Evolutionary conservation across 2,329 filamentous ascomycete species (phyloP), one percentile per base, ranked within the genome.

Genomic region (Cordyceps militaris): DNA sequence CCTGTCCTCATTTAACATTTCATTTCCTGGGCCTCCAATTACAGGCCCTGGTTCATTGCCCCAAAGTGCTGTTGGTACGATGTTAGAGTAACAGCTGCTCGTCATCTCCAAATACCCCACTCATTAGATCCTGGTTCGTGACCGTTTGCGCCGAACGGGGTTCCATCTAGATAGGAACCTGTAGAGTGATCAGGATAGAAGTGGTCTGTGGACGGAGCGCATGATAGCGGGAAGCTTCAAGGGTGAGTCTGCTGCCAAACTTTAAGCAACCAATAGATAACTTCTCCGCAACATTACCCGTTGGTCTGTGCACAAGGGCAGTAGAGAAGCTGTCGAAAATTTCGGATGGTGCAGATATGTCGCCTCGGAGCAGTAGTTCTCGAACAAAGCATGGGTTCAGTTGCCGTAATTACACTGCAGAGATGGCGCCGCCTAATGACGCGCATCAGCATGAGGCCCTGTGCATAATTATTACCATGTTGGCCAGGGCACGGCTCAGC

Each of bases 1-100:
- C 30, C 23, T 16, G 14, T 49, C 4, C 24, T 56, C 53, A 56
- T 51, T 57, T 50, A 44, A 51, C 28, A 34, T 30, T 38, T 57
- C 55, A 57, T 57, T 57, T 57, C 55, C 55, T 36, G 46, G 28
- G 26, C 30, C 46, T 34, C 54, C 44, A 56, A 49, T 56, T 24
- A 23, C 53, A 48, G 32, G 53, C 8, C 43, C 14, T 36, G 14
- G n/a, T 14, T 47, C 24, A 23, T 5, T 42, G 43, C 32, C 30
- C 10, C n/a, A 10, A 23, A 19, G 16, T 56, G 24, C 34, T 11
- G 53, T 48, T 56, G 43, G 24, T 19, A 56, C 43, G 30, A 26
- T 46, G 21, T 7, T 32, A 30, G 30, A 36, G 16, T n/a, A 30
- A 30, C 19, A 57, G 54, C 54, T 57, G 54, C 46, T 57, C 54